phyloP scores from a whole-genome alignment of 1,284 basidiomycete species.

The Irpex sp. region DNA sequence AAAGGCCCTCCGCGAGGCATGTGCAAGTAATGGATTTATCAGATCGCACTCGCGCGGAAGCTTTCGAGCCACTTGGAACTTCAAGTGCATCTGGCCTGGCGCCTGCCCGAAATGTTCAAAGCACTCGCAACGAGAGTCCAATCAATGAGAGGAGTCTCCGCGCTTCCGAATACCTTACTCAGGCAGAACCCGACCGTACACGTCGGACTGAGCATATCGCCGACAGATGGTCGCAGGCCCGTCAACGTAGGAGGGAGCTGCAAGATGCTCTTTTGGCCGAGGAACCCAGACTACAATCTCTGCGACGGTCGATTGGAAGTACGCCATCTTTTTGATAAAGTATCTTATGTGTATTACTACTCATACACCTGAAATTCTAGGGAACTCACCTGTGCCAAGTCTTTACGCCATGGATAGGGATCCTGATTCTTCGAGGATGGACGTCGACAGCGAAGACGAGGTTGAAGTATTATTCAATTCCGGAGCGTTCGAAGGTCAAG shows the following conservation, averaged over 20 bases:
- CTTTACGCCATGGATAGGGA: background rate
- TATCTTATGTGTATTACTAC: background rate
- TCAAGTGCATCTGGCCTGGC: no score
- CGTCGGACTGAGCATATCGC: no score
- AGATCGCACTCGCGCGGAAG: no score
- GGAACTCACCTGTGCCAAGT: background rate
- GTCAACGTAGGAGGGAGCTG: background rate
- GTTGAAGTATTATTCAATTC: background rate
- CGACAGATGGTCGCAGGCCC: background rate
- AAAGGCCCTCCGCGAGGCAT: no score
- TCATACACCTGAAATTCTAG: background rate
- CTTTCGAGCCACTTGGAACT: no score
- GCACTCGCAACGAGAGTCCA: no score
- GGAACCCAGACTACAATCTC: background rate
- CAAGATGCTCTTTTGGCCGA: background rate
- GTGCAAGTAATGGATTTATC: no score
- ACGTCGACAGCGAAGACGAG: conserved; percentile 8
- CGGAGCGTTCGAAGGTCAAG: background rate
- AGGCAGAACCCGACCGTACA: no score
- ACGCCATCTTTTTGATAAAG: background rate
- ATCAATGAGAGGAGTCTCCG: no score
- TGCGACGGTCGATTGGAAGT: background rate
- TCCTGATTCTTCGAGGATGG: background rate
- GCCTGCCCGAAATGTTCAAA: no score
- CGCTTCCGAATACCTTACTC: no score